phyloP scores from a whole-genome alignment of 23 red algal species.

The Gracilaria vermiculophylla region DNA sequence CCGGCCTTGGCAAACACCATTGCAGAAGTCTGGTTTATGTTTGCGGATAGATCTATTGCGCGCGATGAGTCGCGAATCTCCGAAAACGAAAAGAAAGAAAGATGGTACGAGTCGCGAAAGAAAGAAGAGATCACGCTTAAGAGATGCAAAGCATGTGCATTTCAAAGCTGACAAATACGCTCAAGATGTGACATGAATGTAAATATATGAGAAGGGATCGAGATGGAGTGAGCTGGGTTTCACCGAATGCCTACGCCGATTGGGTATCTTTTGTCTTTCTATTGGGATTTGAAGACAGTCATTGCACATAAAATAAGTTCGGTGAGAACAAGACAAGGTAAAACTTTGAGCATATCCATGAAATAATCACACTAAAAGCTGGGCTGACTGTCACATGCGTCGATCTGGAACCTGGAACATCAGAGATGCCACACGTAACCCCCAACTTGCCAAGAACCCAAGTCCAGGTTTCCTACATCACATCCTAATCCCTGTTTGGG shows the following conservation, averaged over 20 bases:
- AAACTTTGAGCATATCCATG: too few relatives aligned
- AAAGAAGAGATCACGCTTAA: background rate
- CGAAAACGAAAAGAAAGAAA: too few relatives aligned
- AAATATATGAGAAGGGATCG: too few relatives aligned
- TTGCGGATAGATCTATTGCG: slow-evolving; percentile 12
- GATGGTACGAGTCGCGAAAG: background rate
- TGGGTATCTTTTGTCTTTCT: too few relatives aligned
- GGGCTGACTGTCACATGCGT: too few relatives aligned
- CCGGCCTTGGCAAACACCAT: slow-evolving; percentile 41
- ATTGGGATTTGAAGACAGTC: too few relatives aligned
- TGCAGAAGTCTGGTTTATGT: slow-evolving; percentile 14
- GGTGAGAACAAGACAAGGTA: too few relatives aligned
- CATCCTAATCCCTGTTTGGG: background rate
- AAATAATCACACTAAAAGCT: too few relatives aligned
- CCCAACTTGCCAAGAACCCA: background rate
- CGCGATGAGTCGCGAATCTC: background rate
- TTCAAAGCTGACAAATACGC: background rate
- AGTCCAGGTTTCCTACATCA: background rate
- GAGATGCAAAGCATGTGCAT: background rate
- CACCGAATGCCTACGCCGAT: too few relatives aligned
- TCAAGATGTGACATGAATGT: background rate
- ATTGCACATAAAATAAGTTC: too few relatives aligned
- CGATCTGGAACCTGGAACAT: background rate
- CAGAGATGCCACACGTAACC: background rate
- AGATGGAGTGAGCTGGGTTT: too few relatives aligned